Percentiles rank a stretch among this genome's conserved stretches.
Conservation (phyloP, 495 filamentous ascomycete species). For the Lasiosphaeriaceae sp. region DNA sequence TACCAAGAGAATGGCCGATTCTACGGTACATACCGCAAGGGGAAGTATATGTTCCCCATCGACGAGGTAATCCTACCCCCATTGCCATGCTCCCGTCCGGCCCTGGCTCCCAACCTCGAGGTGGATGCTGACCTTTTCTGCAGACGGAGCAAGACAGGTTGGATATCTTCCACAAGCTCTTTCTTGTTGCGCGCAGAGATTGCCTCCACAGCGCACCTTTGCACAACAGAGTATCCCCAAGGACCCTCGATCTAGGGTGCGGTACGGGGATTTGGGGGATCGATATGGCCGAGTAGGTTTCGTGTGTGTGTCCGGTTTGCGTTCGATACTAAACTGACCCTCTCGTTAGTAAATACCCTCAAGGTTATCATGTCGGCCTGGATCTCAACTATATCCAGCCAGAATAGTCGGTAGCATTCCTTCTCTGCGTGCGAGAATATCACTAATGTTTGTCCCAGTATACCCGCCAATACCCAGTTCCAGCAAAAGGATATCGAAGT, state of each 20-base stretch:
- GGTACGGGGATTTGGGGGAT: conserved; percentile 93
- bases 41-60: conserved; percentile 59
- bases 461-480: conserved; percentile 68
- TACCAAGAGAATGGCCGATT: conserved; percentile 54
- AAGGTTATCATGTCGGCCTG: conserved; percentile 15
- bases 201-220: conserved; percentile 56
- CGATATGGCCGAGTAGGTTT: conserved; percentile 72
- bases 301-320: not conserved
- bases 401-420: conserved; percentile 45
- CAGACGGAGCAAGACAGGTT: conserved; percentile 69
- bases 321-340: not conserved
- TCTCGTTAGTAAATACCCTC: conserved; percentile 18
- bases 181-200: conserved; percentile 61
- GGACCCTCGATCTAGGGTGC: conserved; percentile 78
- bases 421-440: not conserved
- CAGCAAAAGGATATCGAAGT: conserved; percentile 73
- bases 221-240: conserved; percentile 20
- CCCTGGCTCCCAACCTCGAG: not conserved
- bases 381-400: conserved; percentile 84
- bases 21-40: conserved; percentile 53
- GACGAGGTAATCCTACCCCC: conserved; percentile 47
- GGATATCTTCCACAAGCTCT: conserved; percentile 75
- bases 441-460: conserved; percentile 42
- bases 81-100: not conserved
- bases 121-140: not conserved